Evolutionary conservation across 371 early-diverging fungal genomes (phyloP), one percentile per base, ranked within the genome.

Genomic region (Gilbertella persicaria): DNA sequence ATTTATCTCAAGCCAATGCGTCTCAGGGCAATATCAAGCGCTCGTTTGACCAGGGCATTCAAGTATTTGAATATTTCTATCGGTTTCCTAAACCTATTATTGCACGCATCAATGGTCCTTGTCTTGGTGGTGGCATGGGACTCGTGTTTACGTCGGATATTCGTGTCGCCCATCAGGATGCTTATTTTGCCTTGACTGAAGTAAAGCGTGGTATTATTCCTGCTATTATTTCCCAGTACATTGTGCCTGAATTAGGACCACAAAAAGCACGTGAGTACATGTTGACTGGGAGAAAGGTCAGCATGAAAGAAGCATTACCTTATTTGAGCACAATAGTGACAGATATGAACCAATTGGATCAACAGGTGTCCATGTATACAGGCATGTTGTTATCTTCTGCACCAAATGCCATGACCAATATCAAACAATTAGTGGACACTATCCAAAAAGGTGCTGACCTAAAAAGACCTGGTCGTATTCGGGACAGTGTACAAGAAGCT

Each of bases 121-220:
- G 83, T 0, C 64, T 89, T 3, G 89, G 88, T 24, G 89, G 89
- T 16, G 90, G 90, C 4, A 82, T 85, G 3, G 90, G 90, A 0
- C 62, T 89, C 6, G 55, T 85, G n/a, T 85, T 87, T 61, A 64
- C 79, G 12, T 73, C 83, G 19, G 86, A 89, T 62, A 72, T 89
- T 35, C 74, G 86, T 10, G 64, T 87, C 8, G 78, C 77, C 1
- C 62, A 53, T 53, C 46, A 70, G 2, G 57, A 68, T 20, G 76
- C 74, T 4, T 86, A 80, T 45, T 71, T 88, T 61, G 76, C 82
- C 17, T 64, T 89, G 50, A 76, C 85, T 0, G 90, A 88, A 64
- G 84, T 85, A 25, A 77, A 81, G 28, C 77, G 87, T 5, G 90
- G 90, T 12, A 51, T 89, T 35, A 72, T 87, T 25, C 90, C 90